Percentiles rank a stretch among this genome's conserved stretches.
phyloP scores from a whole-genome alignment of 495 filamentous ascomycete genomes.

The Xylaria flabelliformis region DNA sequence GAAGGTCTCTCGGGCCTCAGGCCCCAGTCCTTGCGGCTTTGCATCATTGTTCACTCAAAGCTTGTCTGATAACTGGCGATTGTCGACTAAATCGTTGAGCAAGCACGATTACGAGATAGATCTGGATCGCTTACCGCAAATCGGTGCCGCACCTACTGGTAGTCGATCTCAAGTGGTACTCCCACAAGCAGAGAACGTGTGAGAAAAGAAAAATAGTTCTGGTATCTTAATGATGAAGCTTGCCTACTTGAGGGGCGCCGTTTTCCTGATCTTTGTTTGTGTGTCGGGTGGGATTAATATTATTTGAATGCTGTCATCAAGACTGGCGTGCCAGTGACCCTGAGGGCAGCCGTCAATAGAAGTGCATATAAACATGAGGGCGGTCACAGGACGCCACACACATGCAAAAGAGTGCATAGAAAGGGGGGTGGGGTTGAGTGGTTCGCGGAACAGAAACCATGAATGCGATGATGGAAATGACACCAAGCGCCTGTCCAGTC shows the following conservation, averaged over 20 bases:
- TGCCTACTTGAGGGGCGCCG: slow-evolving; percentile 1
- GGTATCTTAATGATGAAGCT: slow-evolving; percentile 28
- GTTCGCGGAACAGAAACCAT: slow-evolving; percentile 11
- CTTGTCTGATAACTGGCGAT: slow-evolving; percentile 11
- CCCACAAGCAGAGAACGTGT: background rate
- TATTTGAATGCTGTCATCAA: slow-evolving; percentile 19
- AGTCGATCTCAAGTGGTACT: slow-evolving; percentile 3
- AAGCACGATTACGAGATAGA: slow-evolving; percentile 25
- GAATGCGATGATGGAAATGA: background rate
- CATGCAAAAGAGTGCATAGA: background rate
- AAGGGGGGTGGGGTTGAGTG: background rate
- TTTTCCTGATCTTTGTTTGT: background rate
- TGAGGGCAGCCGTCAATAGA: slow-evolving; percentile 9
- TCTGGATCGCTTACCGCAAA: slow-evolving; percentile 22
- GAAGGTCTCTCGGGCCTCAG: background rate
- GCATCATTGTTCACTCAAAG: slow-evolving; percentile 9
- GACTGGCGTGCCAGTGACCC: background rate
- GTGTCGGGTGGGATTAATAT: slow-evolving; percentile 23
- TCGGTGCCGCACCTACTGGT: background rate
- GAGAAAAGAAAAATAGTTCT: slow-evolving; percentile 24
- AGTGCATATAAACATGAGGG: slow-evolving; percentile 3
- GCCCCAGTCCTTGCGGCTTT: background rate
- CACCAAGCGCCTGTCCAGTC: background rate
- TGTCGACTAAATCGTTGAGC: slow-evolving; percentile 15
- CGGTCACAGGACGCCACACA: background rate